phyloP scores from a whole-genome alignment of 768 basidiomycete genomes.

The Pleurotus giganteus region DNA sequence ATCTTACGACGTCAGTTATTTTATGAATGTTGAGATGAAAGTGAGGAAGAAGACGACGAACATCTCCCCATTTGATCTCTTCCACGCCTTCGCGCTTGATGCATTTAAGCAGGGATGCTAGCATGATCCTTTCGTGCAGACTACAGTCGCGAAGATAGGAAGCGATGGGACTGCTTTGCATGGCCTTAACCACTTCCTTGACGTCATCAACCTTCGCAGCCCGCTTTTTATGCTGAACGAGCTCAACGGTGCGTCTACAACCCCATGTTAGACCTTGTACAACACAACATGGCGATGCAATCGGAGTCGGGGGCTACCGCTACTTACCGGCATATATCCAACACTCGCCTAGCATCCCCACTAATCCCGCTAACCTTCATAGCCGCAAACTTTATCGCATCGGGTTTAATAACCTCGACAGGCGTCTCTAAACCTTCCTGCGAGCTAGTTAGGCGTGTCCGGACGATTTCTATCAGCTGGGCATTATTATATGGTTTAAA shows the following conservation, averaged over 20 bases:
- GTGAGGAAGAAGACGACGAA: conserved; percentile 30
- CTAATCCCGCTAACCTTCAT: conserved; percentile 71
- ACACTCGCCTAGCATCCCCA: conserved; percentile 89
- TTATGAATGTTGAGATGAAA: neutral
- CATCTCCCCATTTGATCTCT: conserved; percentile 84
- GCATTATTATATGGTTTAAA: conserved; percentile 83
- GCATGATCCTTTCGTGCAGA: conserved; percentile 86
- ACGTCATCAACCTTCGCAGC: conserved; percentile 72
- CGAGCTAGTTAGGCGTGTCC: conserved; percentile 69
- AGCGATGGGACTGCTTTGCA: conserved; percentile 91
- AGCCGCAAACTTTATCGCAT: conserved; percentile 84
- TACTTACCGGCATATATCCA: conserved; percentile 86
- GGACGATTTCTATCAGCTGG: conserved; percentile 84
- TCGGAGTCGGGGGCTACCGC: neutral
- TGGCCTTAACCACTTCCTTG: conserved; percentile 71
- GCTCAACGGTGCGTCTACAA: conserved; percentile 77
- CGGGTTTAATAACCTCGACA: conserved; percentile 50
- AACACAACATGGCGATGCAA: neutral
- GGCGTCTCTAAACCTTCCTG: conserved; percentile 49
- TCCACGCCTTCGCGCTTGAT: conserved; percentile 82
- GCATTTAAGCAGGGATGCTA: conserved; percentile 80
- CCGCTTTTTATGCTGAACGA: conserved; percentile 49
- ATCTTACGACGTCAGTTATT: conserved; percentile 42
- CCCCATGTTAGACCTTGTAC: neutral
- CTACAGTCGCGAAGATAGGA: conserved; percentile 80